phyloP scores from a whole-genome alignment of 148 eudicot species.

The Amaranthus palmeri region DNA sequence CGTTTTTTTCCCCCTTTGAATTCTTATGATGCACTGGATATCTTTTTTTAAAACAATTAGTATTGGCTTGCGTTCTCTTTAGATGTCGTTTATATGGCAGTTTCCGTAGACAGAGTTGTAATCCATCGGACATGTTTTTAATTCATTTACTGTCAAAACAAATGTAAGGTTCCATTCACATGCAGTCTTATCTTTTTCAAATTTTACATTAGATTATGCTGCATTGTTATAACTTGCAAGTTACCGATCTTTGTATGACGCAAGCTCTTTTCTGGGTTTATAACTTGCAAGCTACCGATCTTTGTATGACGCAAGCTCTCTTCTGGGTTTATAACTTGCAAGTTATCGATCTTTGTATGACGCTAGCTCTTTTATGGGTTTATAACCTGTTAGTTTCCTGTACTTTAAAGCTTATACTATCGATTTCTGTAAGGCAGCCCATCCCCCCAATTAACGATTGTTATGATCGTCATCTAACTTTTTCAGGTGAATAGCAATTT shows the following conservation, averaged over 20 bases:
- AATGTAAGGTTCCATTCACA: slow-evolving; percentile 2
- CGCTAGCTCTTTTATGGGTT: too few species aligned
- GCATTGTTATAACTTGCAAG: not conserved
- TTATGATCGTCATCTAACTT: too few species aligned
- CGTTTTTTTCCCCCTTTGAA: not conserved
- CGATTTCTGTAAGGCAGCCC: too few species aligned
- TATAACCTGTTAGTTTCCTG: too few species aligned
- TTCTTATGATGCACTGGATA: slow-evolving; percentile 1
- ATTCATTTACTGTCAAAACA: slow-evolving; percentile 5
- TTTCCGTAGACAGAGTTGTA: slow-evolving; percentile 3
- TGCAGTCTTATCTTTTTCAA: not conserved
- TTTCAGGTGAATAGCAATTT: too few species aligned
- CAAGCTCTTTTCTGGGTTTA: too few species aligned
- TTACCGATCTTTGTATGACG: not conserved
- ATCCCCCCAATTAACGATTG: too few species aligned
- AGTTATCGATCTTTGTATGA: not conserved
- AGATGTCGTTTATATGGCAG: slow-evolving; percentile 12
- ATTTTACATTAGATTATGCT: not conserved
- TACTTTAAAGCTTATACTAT: too few species aligned
- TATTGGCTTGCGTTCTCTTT: not conserved
- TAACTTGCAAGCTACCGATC: too few species aligned
- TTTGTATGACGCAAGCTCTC: too few species aligned
- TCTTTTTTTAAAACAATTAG: not conserved
- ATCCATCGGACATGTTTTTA: slow-evolving; percentile 11
- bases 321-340: not conserved